Evolutionary conservation across 345 rosid species (phyloP).

Genomic region (Erucastrum elatum): DNA sequence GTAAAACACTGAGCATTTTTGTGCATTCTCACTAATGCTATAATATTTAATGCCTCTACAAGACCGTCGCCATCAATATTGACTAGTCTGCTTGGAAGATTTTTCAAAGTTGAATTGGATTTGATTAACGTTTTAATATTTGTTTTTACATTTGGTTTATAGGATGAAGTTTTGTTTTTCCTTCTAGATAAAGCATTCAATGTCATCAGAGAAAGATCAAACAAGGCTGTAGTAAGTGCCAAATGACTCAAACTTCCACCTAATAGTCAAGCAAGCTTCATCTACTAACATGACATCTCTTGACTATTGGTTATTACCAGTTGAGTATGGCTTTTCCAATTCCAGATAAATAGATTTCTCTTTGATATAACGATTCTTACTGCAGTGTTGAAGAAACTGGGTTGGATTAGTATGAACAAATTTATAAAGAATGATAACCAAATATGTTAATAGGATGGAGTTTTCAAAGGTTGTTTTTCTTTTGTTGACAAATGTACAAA

Average conservation of each 20-base stretch:
- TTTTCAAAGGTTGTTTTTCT: neutral
- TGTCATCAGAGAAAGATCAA: constrained; percentile 12
- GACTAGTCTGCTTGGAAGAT: constrained; percentile 13
- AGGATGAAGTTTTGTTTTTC: neutral
- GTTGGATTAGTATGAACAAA: constrained; percentile 12
- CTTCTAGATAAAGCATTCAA: constrained; percentile 7
- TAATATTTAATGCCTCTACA: neutral
- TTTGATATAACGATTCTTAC: neutral
- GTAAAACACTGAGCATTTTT: neutral
- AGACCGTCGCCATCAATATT: constrained; percentile 35
- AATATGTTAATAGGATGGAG: constrained; percentile 11
- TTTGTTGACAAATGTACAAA: constrained; percentile 10
- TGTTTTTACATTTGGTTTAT: constrained; percentile 15
- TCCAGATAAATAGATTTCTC: neutral
- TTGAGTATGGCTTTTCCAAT: neutral
- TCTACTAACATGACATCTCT: neutral
- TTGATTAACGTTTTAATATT: constrained; percentile 4
- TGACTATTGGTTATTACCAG: neutral
- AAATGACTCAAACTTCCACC: constrained; percentile 19
- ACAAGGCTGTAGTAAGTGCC: neutral
- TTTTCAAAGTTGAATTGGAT: constrained; percentile 17
- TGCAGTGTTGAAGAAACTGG: neutral
- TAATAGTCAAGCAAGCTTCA: constrained; percentile 16
- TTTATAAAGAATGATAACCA: constrained; percentile 16
- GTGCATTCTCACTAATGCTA: neutral